phyloP scores from a whole-genome alignment of 2,329 filamentous ascomycete species.

The Aspergillus sp. region DNA sequence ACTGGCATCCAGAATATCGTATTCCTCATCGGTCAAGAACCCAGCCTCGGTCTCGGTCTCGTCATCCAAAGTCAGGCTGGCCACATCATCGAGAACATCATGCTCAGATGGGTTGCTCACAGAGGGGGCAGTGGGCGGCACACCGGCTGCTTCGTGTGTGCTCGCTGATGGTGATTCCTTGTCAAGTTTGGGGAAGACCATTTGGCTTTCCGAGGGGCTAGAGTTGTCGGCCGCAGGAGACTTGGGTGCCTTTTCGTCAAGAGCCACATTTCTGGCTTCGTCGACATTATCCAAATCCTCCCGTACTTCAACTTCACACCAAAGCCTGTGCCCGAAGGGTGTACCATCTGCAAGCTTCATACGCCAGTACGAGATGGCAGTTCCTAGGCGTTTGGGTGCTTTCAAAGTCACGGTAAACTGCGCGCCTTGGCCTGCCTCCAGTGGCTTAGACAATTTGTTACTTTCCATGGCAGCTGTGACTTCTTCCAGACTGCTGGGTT shows the following conservation, averaged over 20 bases:
- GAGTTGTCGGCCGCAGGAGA: constrained; percentile 33
- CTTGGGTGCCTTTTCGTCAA: constrained; percentile 36
- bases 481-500: constrained; percentile 74
- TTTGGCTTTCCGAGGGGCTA: constrained; percentile 59
- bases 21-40: constrained; percentile 96
- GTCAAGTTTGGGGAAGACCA: constrained; percentile 96
- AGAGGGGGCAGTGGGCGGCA: constrained; percentile 34
- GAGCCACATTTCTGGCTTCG: constrained; percentile 7
- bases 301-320: constrained; percentile 82
- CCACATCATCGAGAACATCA: constrained; percentile 54
- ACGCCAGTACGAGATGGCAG: constrained; percentile 94
- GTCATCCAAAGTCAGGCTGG: constrained; percentile 55
- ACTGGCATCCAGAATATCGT: constrained; percentile 92
- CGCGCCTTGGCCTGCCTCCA: constrained; percentile 72
- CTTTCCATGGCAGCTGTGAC: constrained; percentile 80
- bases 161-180: constrained; percentile 86
- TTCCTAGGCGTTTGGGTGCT: constrained; percentile 73
- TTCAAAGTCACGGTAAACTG: constrained; percentile 83
- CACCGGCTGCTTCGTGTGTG: constrained; percentile 59
- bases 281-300: constrained; percentile 18
- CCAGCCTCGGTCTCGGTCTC: constrained; percentile 57
- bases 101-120: constrained; percentile 51
- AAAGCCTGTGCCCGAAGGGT: constrained; percentile 89
- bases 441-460: constrained; percentile 67
- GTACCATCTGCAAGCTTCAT: constrained; percentile 76